These are phyloP conservation scores for Anethum foeniculum DNA, from an alignment of 140 eudicot genomes.

Conservation along the genomic window DNA sequence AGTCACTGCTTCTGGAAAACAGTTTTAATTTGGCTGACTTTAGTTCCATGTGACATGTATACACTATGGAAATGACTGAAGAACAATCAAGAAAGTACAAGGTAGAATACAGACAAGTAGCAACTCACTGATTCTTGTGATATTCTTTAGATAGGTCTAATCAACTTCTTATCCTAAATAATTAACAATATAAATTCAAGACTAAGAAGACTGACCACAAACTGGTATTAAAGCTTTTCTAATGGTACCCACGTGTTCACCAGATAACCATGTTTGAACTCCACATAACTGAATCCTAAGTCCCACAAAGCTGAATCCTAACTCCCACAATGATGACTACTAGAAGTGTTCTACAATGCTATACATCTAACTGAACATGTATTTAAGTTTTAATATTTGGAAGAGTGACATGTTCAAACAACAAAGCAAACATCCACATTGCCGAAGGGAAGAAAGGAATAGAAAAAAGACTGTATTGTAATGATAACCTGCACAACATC, in stretches of 20 bases:
- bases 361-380: background rate
- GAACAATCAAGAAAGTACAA: background rate
- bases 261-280: background rate
- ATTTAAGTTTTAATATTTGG: background rate
- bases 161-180: background rate
- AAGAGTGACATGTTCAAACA: background rate
- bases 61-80: background rate
- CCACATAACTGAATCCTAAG: background rate
- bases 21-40: background rate
- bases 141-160: background rate
- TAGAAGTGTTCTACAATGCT: background rate
- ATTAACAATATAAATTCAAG: background rate
- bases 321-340: background rate
- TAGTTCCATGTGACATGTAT: background rate
- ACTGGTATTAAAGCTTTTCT: background rate
- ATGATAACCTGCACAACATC: constrained; percentile 82
- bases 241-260: background rate
- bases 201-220: background rate
- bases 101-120: background rate
- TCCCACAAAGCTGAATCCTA: background rate
- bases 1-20: background rate
- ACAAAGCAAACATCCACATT: background rate
- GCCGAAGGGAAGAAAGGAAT: background rate
- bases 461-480: background rate
- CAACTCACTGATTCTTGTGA: background rate